Conservation (phyloP, 179 eudicot species). For the Silene coronaria region DNA sequence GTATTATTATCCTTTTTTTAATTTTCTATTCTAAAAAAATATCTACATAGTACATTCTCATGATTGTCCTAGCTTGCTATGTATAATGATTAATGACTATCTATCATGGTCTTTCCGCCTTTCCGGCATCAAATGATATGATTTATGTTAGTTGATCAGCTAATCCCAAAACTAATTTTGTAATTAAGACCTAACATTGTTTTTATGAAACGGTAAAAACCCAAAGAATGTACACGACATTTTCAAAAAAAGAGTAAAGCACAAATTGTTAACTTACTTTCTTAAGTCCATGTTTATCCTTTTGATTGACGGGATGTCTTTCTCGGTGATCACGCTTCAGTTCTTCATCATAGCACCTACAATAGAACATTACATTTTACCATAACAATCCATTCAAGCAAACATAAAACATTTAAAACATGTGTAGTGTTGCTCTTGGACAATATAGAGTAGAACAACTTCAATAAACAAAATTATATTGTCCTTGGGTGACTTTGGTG, state of each 20-base stretch:
- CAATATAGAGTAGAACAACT: neutral
- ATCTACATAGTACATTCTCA: no score
- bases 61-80: no score
- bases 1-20: no score
- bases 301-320: constrained; percentile 77
- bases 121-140: no score
- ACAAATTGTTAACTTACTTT: constrained; percentile 41
- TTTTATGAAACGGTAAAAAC: neutral
- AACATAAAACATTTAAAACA: neutral
- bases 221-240: neutral
- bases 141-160: no score
- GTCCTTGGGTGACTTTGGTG: no score
- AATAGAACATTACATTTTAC: constrained; percentile 14
- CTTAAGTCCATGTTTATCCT: constrained; percentile 59
- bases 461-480: no score
- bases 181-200: neutral
- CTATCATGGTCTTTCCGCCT: no score
- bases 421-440: neutral
- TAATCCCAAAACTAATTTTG: no score
- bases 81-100: no score
- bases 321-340: constrained; percentile 75
- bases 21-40: no score
- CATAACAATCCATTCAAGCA: neutral
- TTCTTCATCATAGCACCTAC: constrained; percentile 83
- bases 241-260: neutral